phyloP scores from a whole-genome alignment of 352 stramenopile species.

The Peronospora farinosa region DNA sequence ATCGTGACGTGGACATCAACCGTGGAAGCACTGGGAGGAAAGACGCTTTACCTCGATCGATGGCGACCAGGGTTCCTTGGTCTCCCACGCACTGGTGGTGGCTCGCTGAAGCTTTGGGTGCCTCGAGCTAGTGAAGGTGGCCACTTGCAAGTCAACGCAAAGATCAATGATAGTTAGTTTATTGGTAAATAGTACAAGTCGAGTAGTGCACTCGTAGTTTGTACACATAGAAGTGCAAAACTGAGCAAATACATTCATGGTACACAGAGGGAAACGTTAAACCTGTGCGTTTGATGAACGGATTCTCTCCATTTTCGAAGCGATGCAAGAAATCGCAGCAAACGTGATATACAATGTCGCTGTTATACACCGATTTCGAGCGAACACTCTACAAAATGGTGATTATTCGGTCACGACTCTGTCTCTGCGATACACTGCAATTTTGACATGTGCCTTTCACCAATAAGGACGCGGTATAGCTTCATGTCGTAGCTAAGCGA shows the following conservation, averaged over 20 bases:
- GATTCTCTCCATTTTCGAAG: too few species aligned
- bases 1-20: slow-evolving; percentile 26
- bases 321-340: too few species aligned
- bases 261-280: too few species aligned
- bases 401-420: too few species aligned
- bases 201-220: neutral
- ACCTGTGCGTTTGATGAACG: too few species aligned
- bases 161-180: slow-evolving; percentile 25
- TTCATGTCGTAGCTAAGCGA: too few species aligned
- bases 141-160: slow-evolving; percentile 20
- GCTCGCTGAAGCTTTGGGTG: slow-evolving; percentile 25
- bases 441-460: too few species aligned
- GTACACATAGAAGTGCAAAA: slow-evolving; percentile 6
- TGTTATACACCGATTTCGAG: too few species aligned
- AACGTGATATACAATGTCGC: too few species aligned
- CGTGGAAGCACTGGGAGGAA: slow-evolving; percentile 19
- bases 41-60: slow-evolving; percentile 27
- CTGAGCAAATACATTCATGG: slow-evolving; percentile 16
- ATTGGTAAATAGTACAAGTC: slow-evolving; percentile 8
- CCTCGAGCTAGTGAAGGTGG: slow-evolving; percentile 24
- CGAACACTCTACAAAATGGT: too few species aligned
- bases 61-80: slow-evolving; percentile 25
- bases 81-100: slow-evolving; percentile 25
- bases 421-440: too few species aligned
- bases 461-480: too few species aligned